Conservation (phyloP, 2,329 filamentous ascomycete genomes). For the Talaromyces albobiverticillius region DNA sequence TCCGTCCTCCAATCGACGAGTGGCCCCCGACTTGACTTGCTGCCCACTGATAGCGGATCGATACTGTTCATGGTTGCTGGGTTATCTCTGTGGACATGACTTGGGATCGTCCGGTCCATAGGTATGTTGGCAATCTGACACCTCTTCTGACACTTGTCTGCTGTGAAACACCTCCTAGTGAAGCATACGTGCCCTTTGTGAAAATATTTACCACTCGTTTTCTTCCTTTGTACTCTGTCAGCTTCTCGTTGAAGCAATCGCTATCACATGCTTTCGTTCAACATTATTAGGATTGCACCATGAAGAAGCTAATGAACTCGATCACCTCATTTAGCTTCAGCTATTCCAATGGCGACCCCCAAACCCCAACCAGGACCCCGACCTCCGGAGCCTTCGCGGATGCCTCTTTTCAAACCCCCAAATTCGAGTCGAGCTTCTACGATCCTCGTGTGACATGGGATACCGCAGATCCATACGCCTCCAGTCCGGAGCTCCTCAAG, state of each 20-base stretch:
- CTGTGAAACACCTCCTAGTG: background rate
- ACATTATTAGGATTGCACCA: background rate
- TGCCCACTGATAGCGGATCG: constrained; percentile 21
- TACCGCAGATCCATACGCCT: constrained; percentile 45
- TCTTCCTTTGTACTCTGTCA: background rate
- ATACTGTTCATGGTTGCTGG: constrained; percentile 37
- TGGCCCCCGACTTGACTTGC: too few species aligned
- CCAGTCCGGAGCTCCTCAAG: constrained; percentile 45
- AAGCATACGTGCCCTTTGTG: too few species aligned
- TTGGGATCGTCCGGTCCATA: constrained; percentile 47
- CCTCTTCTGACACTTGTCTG: too few species aligned
- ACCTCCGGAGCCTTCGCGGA: constrained; percentile 34
- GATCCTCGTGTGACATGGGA: constrained; percentile 47
- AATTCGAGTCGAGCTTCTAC: constrained; percentile 47
- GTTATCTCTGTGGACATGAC: constrained; percentile 43
- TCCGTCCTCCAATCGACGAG: too few species aligned
- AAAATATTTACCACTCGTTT: background rate
- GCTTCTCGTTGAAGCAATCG: background rate
- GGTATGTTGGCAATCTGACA: constrained; percentile 30
- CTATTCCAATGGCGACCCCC: constrained; percentile 46
- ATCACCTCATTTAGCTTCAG: constrained; percentile 41
- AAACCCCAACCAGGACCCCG: constrained; percentile 46
- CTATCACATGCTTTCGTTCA: background rate
- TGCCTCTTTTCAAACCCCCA: constrained; percentile 43
- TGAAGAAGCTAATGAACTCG: constrained; percentile 33